Evolutionary conservation across 371 early-diverging fungal species (phyloP).

Genomic region (Zopfochytrium polystomum): DNA sequence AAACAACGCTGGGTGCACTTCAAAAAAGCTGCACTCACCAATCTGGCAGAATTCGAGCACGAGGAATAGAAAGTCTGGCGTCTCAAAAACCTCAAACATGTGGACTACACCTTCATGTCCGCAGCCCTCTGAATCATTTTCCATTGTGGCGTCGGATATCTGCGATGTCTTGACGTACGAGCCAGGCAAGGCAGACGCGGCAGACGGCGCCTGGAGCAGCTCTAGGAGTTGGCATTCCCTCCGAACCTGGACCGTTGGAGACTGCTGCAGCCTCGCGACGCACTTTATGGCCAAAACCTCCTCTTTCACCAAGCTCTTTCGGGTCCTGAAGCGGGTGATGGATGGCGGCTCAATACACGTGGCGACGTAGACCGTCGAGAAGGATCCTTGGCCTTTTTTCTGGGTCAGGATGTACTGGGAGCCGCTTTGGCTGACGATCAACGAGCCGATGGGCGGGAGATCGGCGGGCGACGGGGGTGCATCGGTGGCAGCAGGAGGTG

Average conservation of each 20-base stretch:
- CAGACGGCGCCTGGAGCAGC: background rate
- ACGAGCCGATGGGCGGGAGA: conserved; percentile 8
- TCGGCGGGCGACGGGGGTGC: too few relatives aligned
- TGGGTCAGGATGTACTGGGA: conserved; percentile 10
- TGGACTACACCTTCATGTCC: conserved; percentile 62
- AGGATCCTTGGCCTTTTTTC: conserved; percentile 58
- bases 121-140: too few relatives aligned
- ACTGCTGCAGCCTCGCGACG: conserved; percentile 6
- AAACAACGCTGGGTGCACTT: conserved; percentile 1
- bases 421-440: conserved; percentile 9
- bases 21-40: conserved; percentile 52
- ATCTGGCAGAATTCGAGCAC: conserved; percentile 77
- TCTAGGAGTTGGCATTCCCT: background rate
- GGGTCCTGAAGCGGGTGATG: conserved; percentile 3
- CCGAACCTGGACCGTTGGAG: too few relatives aligned
- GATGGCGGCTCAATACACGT: conserved; percentile 10
- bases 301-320: too few relatives aligned
- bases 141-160: background rate
- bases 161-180: conserved; percentile 6
- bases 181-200: background rate
- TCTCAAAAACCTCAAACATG: conserved; percentile 70
- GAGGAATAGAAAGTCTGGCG: conserved; percentile 64
- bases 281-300: conserved; percentile 27
- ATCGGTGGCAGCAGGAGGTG: too few relatives aligned
- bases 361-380: conserved; percentile 63